phyloP scores from a whole-genome alignment of 202 grass and related monocot species.

The Eragrostis tef region DNA sequence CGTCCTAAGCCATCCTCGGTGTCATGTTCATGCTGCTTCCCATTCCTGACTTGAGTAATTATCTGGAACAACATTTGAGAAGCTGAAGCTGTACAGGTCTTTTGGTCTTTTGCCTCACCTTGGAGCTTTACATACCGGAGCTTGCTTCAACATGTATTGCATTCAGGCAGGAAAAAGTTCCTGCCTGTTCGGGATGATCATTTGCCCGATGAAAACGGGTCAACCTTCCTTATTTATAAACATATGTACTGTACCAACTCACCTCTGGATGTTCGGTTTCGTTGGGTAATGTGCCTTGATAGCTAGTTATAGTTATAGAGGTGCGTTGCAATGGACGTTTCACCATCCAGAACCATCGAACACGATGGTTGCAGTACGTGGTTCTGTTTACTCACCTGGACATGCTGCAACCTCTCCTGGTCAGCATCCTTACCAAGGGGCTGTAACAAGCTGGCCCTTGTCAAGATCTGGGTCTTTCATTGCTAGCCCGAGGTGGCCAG shows the following conservation, averaged over 20 bases:
- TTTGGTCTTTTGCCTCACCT: conserved; percentile 47
- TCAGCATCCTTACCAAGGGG: conserved; percentile 61
- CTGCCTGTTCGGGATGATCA: conserved; percentile 51
- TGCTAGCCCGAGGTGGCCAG: conserved; percentile 87
- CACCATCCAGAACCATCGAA: conserved; percentile 89
- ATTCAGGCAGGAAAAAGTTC: conserved; percentile 63
- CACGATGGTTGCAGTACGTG: conserved; percentile 65
- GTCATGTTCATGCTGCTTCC: conserved; percentile 29
- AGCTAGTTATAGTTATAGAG: conserved; percentile 45
- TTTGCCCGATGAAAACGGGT: conserved; percentile 34
- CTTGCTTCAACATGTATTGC: conserved; percentile 58
- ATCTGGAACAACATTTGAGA: conserved; percentile 45
- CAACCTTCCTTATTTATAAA: conserved; percentile 37
- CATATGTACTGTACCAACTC: conserved; percentile 46
- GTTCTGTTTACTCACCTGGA: conserved; percentile 69
- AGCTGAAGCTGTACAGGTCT: conserved; percentile 51
- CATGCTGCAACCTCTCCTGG: conserved; percentile 62
- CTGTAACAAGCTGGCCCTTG: conserved; percentile 73
- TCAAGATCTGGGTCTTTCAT: conserved; percentile 78
- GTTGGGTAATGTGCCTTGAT: conserved; percentile 40
- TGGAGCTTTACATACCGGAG: conserved; percentile 55
- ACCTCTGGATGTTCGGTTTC: conserved; percentile 33
- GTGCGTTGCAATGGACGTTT: conserved; percentile 54
- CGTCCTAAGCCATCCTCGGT: conserved; percentile 59
- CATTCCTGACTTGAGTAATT: conserved; percentile 50